A percentile compares a stretch with the other conserved stretches of the same genome.
Conservation (phyloP, 192 early-diverging fungal genomes). For the Martensiomyces pterosporus region DNA sequence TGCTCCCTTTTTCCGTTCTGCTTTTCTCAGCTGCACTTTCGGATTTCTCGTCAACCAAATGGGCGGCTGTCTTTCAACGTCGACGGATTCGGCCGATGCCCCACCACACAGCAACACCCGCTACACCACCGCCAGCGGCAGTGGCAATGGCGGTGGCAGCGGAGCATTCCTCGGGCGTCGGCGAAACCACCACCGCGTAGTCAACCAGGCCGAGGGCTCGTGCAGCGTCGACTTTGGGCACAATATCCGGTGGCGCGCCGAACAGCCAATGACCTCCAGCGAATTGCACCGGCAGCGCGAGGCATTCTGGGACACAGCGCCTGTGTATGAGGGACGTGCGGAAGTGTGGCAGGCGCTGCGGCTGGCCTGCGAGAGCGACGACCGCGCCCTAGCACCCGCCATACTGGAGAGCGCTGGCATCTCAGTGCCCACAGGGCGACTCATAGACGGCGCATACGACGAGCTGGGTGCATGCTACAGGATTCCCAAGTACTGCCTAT, state of each 20-base stretch:
- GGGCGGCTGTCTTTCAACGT: conserved; percentile 2
- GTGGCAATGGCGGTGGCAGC: too few species aligned
- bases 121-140: not conserved
- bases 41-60: not conserved
- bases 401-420: conserved; percentile 68
- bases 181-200: not conserved
- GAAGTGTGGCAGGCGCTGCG: conserved; percentile 79
- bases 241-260: conserved; percentile 10
- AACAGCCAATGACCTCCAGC: conserved; percentile 5
- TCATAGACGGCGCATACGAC: conserved; percentile 76
- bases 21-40: too few species aligned
- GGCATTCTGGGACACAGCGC: conserved; percentile 73
- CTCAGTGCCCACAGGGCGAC: conserved; percentile 64
- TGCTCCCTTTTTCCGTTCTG: too few species aligned
- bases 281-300: conserved; percentile 52
- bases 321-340: conserved; percentile 62
- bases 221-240: conserved; percentile 22
- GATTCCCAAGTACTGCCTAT: conserved; percentile 65
- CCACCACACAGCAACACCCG: not conserved
- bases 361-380: conserved; percentile 53
- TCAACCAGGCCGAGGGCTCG: not conserved
- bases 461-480: conserved; percentile 67
- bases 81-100: not conserved
- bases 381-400: conserved; percentile 52
- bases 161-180: conserved; percentile 6